Base-by-base conservation (phyloP, 805 yeast genomes). In the Sporopachydermia lactativora region DNA sequence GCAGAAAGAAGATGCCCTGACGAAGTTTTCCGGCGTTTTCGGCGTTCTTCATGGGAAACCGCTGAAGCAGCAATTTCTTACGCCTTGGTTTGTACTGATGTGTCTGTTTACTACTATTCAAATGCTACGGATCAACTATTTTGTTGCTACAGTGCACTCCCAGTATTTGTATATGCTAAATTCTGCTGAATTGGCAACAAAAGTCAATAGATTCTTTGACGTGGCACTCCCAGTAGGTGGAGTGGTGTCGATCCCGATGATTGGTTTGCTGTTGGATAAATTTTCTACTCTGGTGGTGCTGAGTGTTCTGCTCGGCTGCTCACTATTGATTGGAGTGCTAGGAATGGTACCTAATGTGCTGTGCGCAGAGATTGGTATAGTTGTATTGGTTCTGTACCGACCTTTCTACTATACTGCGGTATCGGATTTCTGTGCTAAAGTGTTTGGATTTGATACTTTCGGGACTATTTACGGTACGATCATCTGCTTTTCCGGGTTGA, bases 331-430 rank as follows among this genome's bases (percentile, higher is more conserved):
- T 46, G 95, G 95, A 6, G 47, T 80, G 1, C 64, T 74, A 50
- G 96, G 96, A 0, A 58, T 84, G 19, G 49, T 81, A 28, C 65
- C 79, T 3, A 52, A 57, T 16, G 45, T 58, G 31, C 5, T 19
- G 5, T 66, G 73, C 2, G 86, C 88, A 35, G 67, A 81, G 37
- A 36, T 71, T 1, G 95, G 94, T 2, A 81, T 88, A 36, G 49
- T 75, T 2, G 47, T 81, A 19, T 62, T 88, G 48, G 96, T 85
- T 6, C 65, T 82, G 1, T 86, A 82, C 59, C 70, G 97, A 57
- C 96, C 97, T 6, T 82, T 88, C 53, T 86, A 82, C 54, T 89
- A 88, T 59, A 88, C 97, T 1, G 83, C 94, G 1, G 84, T 86
- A 4, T 81, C 95, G 1, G 96, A 89, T 58, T 85, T 78, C 57